Evolutionary conservation across 192 early-diverging fungal genomes (phyloP), one percentile per base, ranked within the genome.

Genomic region (Mortierella alpina): DNA sequence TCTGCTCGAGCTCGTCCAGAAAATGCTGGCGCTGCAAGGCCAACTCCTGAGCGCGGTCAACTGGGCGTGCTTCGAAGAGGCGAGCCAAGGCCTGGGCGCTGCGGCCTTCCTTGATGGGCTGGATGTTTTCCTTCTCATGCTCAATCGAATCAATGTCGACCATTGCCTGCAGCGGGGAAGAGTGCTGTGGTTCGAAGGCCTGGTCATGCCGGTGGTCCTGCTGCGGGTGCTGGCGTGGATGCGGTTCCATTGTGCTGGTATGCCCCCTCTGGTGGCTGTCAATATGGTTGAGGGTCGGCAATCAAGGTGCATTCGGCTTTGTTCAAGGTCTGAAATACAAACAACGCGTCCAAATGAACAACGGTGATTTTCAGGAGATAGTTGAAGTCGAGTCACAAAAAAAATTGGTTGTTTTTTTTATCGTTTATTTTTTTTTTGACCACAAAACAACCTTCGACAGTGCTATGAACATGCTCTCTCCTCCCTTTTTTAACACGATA

Each of bases 121-220:
- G 82, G 46, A 95, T 92, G 83, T 95, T 95, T 80, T 95, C 94
- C 71, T 93, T 93, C 58, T 95, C 90, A 48, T 87, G 73, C 70
- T 94, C 93, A 44, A 95, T 75, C 15, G 57, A 56, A 40, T 61
- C 65, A 47, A 75, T 68, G 53, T 67, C 59, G 31, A 75, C 66
- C 3, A 59, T 23, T 42, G 3, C 14, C 58, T 23, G 58, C 39
- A n/a, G 58, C 39, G 15, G 58, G 58, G 23, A 31, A 15, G 58
- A 59, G 42, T 3, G 31, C 31, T 31, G 31, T 8, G 58, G 42
- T 15, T 59, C 58, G 40, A 31, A n/a, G 31, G 39, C 42, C 40
- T 42, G 40, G 58, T 31, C 58, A 42, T 49, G 46, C 13, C n/a
- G 47, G n/a, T 7, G 11, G 41, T 12, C 7, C n/a, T 49, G 45